These are phyloP conservation scores for Cladorrhinum sp. DNA, from an alignment of 2,329 filamentous ascomycete genomes.

Conservation along the genomic window DNA sequence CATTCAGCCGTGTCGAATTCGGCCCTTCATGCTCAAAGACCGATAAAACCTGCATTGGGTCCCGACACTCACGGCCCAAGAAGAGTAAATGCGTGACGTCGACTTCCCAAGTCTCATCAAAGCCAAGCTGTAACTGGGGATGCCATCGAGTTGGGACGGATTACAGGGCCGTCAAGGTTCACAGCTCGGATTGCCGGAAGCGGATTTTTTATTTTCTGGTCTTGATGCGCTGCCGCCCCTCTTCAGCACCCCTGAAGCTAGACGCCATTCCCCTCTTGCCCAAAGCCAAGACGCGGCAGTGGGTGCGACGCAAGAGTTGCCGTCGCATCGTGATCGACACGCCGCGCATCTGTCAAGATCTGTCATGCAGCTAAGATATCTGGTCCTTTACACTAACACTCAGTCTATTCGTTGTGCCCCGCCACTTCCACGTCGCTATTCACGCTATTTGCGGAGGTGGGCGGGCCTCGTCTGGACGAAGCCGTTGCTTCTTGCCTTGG, in stretches of 20 bases:
- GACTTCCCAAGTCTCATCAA: not conserved
- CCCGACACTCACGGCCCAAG: conserved; percentile 7
- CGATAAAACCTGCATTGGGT: conserved; percentile 1
- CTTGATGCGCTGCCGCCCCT: not conserved
- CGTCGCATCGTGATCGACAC: conserved; percentile 30
- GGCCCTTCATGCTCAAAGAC: conserved; percentile 22
- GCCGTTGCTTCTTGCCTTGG: not conserved
- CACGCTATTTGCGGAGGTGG: not conserved
- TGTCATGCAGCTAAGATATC: conserved; percentile 27
- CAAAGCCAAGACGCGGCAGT: conserved; percentile 20
- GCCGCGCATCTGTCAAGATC: conserved; percentile 30
- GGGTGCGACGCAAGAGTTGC: conserved; percentile 20
- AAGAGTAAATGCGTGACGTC: not conserved
- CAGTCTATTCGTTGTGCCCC: not conserved
- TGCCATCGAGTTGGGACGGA: too few relatives aligned
- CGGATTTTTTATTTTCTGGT: conserved; percentile 8
- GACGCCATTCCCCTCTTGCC: conserved; percentile 16
- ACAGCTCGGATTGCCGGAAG: conserved; percentile 13
- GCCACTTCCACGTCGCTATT: conserved; percentile 2
- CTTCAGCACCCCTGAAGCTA: conserved; percentile 11
- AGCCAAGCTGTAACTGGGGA: too few relatives aligned
- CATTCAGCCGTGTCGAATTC: conserved; percentile 23
- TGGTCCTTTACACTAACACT: not conserved
- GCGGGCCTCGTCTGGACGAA: not conserved
- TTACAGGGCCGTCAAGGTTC: conserved; percentile 9